Evolutionary conservation across 2,329 filamentous ascomycete genomes (phyloP), one percentile per base, ranked within the genome.

Genomic region (Fusarium sambucinum): DNA sequence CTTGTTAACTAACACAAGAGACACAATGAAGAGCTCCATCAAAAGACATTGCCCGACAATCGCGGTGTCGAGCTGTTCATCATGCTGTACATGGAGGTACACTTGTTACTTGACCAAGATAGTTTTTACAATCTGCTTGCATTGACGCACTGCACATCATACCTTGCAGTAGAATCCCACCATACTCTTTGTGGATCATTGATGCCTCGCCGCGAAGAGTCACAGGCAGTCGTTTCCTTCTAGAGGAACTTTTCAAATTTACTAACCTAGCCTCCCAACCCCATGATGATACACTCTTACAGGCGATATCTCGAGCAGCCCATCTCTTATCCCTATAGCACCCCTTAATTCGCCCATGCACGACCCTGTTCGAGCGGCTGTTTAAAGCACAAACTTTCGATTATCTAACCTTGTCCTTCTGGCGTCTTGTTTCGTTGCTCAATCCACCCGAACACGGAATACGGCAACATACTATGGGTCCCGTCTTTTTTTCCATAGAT

Each of bases 131-230:
- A 50, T 58, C 45, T 23, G 33, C 19, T 42, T 27, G 40, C 27
- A 29, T 33, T 33, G 40, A 52, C 33, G 27, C 41, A 42, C 52
- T 66, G 60, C 66, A 68, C 51, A 54, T 61, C 60, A 68, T 58
- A 69, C 50, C 55, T 57, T 63, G 46, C 65, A 69, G 48, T 13
- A 30, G 30, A 57, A 63, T 29, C 42, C n/a, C 47, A 45, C 47
- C 44, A 68, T 59, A 54, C 66, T 48, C 40, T 53, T 60, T 52
- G 45, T 23, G 62, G 30, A 46, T 48, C 40, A 37, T 63, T 63
- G 56, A 58, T 58, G 46, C 41, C 58, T 69, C 52, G 63, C 67
- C 67, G 67, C 52, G 33, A 69, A 64, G 53, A 69, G 63, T 69
- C 67, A 69, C 48, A 30, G 27, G 33, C 53, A 53, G 38, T 33